Percentiles rank a stretch among this genome's conserved stretches.
These are phyloP conservation scores for Ophiorrhiza pumila DNA, from an alignment of 257 asterid genomes.

Conservation along the genomic window DNA sequence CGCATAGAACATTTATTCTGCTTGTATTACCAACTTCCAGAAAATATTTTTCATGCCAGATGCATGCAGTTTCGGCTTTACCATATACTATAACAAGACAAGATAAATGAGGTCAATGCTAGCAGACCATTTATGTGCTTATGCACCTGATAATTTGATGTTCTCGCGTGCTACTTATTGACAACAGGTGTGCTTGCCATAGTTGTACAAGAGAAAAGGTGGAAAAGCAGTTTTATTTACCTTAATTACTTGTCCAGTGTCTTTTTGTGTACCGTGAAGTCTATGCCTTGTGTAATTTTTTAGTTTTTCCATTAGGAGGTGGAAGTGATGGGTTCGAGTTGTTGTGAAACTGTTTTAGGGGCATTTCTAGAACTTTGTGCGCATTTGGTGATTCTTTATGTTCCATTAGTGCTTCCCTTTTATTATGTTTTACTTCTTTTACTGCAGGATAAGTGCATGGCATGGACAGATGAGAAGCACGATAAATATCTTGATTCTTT, in stretches of 20 bases:
- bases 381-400: neutral
- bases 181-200: neutral
- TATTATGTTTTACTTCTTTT: slow-evolving; percentile 14
- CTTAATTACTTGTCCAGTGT: neutral
- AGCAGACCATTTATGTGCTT: neutral
- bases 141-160: neutral
- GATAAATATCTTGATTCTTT: slow-evolving; percentile 52
- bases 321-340: neutral
- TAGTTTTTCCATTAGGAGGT: neutral
- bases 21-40: neutral
- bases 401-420: neutral
- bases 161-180: neutral
- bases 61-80: slow-evolving; percentile 1
- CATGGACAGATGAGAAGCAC: slow-evolving; percentile 81
- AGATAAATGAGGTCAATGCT: neutral
- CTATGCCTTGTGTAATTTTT: neutral
- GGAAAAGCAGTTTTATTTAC: neutral
- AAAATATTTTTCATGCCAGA: neutral
- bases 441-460: slow-evolving; percentile 42
- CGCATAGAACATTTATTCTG: neutral
- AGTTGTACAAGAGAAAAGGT: neutral
- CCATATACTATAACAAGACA: neutral
- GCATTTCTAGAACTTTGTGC: neutral
- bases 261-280: neutral
- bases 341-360: neutral